Evolutionary conservation across 2,329 filamentous ascomycete genomes (phyloP).

Genomic region (Ophiocordyceps camponoti-rufipedis): DNA sequence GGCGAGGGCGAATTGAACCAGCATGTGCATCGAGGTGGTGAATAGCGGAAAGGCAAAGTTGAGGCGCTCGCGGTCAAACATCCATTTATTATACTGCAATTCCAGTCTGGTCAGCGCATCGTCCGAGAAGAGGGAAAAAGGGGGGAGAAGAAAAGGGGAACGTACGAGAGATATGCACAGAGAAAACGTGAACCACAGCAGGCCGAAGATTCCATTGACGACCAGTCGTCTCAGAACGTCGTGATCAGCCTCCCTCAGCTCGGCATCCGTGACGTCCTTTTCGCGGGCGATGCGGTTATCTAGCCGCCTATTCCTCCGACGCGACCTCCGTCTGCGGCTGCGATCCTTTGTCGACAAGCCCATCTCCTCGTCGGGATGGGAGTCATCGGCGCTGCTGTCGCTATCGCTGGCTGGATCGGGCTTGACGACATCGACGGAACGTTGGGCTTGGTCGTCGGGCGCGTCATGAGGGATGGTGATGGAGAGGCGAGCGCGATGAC

Average conservation of each 20-base stretch:
- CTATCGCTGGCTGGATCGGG: constrained; percentile 28
- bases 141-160: constrained; percentile 4
- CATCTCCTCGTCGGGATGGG: constrained; percentile 70
- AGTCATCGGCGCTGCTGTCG: constrained; percentile 52
- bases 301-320: constrained; percentile 46
- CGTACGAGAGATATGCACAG: constrained; percentile 79
- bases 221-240: constrained; percentile 50
- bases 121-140: background rate
- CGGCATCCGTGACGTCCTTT: constrained; percentile 44
- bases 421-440: constrained; percentile 7
- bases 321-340: constrained; percentile 46
- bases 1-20: constrained; percentile 76
- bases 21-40: constrained; percentile 88
- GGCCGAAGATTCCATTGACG: constrained; percentile 67
- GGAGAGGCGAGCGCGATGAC: constrained; percentile 1
- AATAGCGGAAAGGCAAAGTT: constrained; percentile 93
- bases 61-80: constrained; percentile 74
- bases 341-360: constrained; percentile 62
- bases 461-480: constrained; percentile 17
- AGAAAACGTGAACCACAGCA: constrained; percentile 79
- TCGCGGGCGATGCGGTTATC: constrained; percentile 50
- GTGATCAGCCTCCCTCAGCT: constrained; percentile 59
- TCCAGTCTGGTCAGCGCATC: background rate
- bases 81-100: constrained; percentile 93
- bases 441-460: constrained; percentile 23